Evolutionary conservation across 257 asterid species (phyloP).

Genomic region (Buddleja alternifolia): DNA sequence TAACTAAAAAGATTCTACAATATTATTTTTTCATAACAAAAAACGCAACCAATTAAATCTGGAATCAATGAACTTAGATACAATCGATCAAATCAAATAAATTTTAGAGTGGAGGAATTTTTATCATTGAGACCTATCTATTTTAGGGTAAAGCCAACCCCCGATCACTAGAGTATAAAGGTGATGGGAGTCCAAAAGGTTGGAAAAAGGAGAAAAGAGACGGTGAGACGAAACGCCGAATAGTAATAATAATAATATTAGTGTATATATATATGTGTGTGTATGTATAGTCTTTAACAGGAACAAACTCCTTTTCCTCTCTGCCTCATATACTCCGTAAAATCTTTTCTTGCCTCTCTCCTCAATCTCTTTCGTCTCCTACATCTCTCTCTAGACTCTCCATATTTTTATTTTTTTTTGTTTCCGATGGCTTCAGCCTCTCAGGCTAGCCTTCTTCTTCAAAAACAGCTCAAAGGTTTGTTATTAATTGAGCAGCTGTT

Average conservation of each 20-base stretch:
- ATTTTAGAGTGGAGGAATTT: too few species aligned
- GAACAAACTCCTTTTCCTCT: slow-evolving; percentile 8
- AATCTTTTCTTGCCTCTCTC: slow-evolving; percentile 9
- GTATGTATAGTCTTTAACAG: too few species aligned
- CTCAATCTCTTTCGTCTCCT: slow-evolving; percentile 20
- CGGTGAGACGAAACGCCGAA: slow-evolving; percentile 22
- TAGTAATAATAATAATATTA: slow-evolving; percentile 24
- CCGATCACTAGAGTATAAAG: slow-evolving; percentile 2
- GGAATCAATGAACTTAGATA: too few species aligned
- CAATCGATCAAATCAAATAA: too few species aligned
- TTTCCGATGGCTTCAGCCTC: slow-evolving; percentile 74
- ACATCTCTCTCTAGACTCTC: slow-evolving; percentile 28
- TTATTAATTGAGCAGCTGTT: neutral
- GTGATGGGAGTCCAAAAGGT: neutral
- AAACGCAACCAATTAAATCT: too few species aligned
- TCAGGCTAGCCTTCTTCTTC: slow-evolving; percentile 92
- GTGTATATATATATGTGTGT: too few species aligned
- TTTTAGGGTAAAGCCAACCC: slow-evolving; percentile 6
- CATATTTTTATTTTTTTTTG: neutral
- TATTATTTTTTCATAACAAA: too few species aligned
- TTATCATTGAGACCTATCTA: too few species aligned
- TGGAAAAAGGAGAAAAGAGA: neutral
- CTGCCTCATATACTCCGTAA: slow-evolving; percentile 22
- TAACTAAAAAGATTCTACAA: too few species aligned
- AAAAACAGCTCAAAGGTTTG: slow-evolving; percentile 91